Conservation (phyloP, 2,329 filamentous ascomycete genomes). For the Dactylellina leptospora region DNA sequence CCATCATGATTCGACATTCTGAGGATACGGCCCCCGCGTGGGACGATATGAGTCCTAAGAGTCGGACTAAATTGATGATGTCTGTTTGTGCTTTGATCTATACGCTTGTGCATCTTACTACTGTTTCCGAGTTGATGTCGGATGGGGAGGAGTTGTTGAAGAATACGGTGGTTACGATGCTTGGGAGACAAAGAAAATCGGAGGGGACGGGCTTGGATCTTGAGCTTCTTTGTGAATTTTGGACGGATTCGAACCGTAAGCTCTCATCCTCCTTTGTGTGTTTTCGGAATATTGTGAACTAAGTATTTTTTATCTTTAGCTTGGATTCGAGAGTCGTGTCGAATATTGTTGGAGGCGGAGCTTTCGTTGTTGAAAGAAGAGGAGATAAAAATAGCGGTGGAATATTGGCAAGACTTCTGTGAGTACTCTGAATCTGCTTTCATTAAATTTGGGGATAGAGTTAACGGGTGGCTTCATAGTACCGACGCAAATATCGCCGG, state of each 20-base stretch:
- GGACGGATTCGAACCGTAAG: constrained; percentile 44
- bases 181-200: constrained; percentile 6
- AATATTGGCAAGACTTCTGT: constrained; percentile 55
- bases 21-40: constrained; percentile 1
- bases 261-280: not conserved
- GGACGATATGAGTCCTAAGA: constrained; percentile 31
- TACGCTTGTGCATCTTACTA: constrained; percentile 35
- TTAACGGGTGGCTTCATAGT: constrained; percentile 34
- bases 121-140: constrained; percentile 32
- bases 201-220: constrained; percentile 32
- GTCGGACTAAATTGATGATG: constrained; percentile 37
- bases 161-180: constrained; percentile 20
- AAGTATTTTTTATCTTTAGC: constrained; percentile 24
- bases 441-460: not conserved
- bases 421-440: constrained; percentile 6
- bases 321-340: constrained; percentile 51
- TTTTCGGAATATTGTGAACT: not conserved
- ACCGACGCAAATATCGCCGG: constrained; percentile 55
- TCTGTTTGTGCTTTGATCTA: constrained; percentile 41
- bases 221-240: constrained; percentile 34
- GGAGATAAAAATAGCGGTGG: constrained; percentile 37
- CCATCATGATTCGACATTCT: constrained; percentile 28
- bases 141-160: constrained; percentile 40
- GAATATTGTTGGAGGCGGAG: constrained; percentile 31
- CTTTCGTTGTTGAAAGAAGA: constrained; percentile 25